These are phyloP conservation scores for Cladosporium sphaerospermum DNA, from an alignment of 2,329 filamentous ascomycete species.

Conservation along the genomic window DNA sequence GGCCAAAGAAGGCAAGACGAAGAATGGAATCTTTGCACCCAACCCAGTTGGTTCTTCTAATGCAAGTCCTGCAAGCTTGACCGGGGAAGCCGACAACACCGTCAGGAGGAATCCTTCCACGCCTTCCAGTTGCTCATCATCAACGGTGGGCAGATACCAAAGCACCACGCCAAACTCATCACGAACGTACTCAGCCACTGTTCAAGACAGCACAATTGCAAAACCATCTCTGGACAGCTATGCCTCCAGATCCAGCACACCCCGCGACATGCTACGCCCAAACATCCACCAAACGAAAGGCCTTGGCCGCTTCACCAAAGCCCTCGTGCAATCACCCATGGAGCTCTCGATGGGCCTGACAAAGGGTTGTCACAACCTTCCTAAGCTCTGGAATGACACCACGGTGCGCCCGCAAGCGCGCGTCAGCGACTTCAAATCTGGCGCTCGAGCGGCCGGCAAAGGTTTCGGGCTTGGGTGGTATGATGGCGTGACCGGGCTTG, in stretches of 20 bases:
- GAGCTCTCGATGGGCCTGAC: conserved; percentile 56
- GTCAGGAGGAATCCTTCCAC: background rate
- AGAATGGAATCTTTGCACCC: too few species aligned
- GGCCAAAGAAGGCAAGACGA: background rate
- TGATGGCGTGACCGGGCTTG: conserved; percentile 65
- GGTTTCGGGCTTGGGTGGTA: conserved; percentile 66
- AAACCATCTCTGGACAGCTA: conserved; percentile 24
- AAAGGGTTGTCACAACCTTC: conserved; percentile 66
- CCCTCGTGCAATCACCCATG: conserved; percentile 47
- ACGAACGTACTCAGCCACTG: background rate
- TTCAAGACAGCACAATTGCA: too few species aligned
- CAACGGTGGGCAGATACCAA: too few species aligned
- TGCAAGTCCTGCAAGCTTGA: conserved; percentile 4
- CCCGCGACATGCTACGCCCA: conserved; percentile 44
- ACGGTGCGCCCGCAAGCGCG: conserved; percentile 59
- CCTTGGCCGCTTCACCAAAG: conserved; percentile 17
- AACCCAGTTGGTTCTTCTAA: background rate
- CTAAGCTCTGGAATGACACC: conserved; percentile 62
- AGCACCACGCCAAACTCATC: background rate
- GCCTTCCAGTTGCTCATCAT: too few species aligned
- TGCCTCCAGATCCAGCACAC: conserved; percentile 47
- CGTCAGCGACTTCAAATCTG: conserved; percentile 60
- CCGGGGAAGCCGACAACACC: conserved; percentile 15
- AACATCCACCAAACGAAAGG: conserved; percentile 20
- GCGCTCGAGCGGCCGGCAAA: conserved; percentile 34